Conservation (phyloP, 208 protist species). For the Tritrichomonas musculus region DNA sequence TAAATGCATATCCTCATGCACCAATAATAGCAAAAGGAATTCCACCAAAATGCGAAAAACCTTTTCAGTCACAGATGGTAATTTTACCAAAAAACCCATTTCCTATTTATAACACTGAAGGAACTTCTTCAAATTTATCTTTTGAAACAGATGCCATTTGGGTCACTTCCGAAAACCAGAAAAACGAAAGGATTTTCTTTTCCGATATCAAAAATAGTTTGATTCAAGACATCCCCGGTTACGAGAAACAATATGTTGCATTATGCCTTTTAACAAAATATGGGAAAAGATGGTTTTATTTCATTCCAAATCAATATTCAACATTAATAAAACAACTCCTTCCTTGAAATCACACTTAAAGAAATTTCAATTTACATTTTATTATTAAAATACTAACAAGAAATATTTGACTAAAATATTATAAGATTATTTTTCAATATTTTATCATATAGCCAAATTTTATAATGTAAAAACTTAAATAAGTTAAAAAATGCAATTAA, state of each 20-base stretch:
- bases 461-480: no score
- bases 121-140: background rate
- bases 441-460: no score
- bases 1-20: background rate
- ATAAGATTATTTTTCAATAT: no score
- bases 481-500: no score
- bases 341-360: no score
- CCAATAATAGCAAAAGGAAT: background rate
- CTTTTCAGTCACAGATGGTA: background rate
- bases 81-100: conserved; percentile 24
- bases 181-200: background rate
- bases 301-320: conserved; percentile 10
- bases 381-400: no score
- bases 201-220: background rate
- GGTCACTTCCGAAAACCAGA: background rate
- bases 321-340: no score
- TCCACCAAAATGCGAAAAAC: background rate
- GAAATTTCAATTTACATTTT: no score
- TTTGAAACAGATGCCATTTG: conserved; percentile 13
- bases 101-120: conserved; percentile 3
- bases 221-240: background rate
- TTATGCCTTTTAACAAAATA: background rate
- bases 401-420: no score
- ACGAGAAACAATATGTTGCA: background rate
- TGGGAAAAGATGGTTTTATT: conserved; percentile 29